phyloP scores from a whole-genome alignment of 2,329 filamentous ascomycete species.

The Fusarium torulosum region DNA sequence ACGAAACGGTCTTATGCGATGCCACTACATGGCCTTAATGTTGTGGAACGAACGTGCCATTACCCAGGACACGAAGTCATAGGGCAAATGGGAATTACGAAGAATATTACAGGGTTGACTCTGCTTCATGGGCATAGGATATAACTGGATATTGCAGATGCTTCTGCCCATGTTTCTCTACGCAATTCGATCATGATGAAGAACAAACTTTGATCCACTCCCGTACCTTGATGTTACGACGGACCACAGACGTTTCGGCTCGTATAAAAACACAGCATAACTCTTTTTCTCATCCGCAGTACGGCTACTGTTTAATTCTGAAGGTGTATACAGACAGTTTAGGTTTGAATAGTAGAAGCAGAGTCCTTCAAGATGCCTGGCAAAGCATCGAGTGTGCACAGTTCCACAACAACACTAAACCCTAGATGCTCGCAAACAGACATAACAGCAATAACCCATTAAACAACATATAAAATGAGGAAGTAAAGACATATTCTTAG shows the following conservation, averaged over 20 bases:
- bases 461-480: slow-evolving; percentile 13
- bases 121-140: no score
- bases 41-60: no score
- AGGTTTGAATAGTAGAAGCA: slow-evolving; percentile 8
- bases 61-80: no score
- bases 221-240: not conserved
- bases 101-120: no score
- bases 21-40: no score
- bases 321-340: not conserved
- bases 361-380: slow-evolving; percentile 5
- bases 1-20: no score
- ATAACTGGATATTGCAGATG: no score
- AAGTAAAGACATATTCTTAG: not conserved
- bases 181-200: not conserved
- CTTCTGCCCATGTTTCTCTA: no score
- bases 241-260: slow-evolving; percentile 5
- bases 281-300: slow-evolving; percentile 10
- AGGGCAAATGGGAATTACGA: no score
- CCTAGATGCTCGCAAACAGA: not conserved
- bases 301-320: not conserved
- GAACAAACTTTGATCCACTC: not conserved
- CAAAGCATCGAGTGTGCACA: slow-evolving; percentile 14
- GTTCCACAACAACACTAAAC: slow-evolving; percentile 10
- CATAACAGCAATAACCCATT: slow-evolving; percentile 3
- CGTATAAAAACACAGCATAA: slow-evolving; percentile 15